phyloP scores from a whole-genome alignment of 768 basidiomycete genomes.

The Rhizopogon roseolus region DNA sequence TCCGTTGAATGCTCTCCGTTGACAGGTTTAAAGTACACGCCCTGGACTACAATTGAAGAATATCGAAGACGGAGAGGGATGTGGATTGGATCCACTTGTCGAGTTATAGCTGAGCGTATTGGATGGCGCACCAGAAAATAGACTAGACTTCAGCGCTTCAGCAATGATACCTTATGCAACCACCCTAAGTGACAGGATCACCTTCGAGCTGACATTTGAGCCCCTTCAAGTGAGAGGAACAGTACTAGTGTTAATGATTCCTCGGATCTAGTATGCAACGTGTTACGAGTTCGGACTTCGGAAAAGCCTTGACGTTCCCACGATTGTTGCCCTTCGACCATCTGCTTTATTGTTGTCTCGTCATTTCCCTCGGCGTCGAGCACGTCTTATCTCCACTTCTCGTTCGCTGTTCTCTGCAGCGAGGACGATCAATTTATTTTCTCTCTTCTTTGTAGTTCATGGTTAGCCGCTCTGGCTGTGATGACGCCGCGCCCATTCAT shows the following conservation, averaged over 20 bases:
- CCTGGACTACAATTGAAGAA: background rate
- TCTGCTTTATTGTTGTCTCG: slow-evolving; percentile 4
- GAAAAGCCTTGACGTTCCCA: slow-evolving; percentile 21
- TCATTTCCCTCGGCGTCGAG: slow-evolving; percentile 9
- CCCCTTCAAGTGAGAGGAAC: slow-evolving; percentile 4
- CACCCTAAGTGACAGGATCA: slow-evolving; percentile 9
- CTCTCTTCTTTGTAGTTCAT: slow-evolving; percentile 19
- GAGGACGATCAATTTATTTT: slow-evolving; percentile 6
- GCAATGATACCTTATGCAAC: no score
- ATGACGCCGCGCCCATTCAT: slow-evolving; percentile 49
- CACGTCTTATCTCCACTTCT: slow-evolving; percentile 14
- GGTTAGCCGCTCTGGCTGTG: slow-evolving; percentile 20
- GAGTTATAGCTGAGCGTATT: no score
- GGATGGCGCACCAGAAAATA: no score
- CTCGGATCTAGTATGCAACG: no score
- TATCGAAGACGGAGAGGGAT: no score
- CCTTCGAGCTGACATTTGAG: background rate
- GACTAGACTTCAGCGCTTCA: no score
- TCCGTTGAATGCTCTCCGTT: background rate
- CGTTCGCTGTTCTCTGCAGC: slow-evolving; percentile 23
- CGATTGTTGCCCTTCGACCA: slow-evolving; percentile 16
- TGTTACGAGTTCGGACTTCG: background rate
- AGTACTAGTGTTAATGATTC: slow-evolving; percentile 5
- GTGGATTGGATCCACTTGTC: no score
- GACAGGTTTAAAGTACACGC: background rate